Percentiles rank a stretch among this genome's conserved stretches.
Conservation (phyloP, 75 land plant species). For the Adiantum capillusveneris region DNA sequence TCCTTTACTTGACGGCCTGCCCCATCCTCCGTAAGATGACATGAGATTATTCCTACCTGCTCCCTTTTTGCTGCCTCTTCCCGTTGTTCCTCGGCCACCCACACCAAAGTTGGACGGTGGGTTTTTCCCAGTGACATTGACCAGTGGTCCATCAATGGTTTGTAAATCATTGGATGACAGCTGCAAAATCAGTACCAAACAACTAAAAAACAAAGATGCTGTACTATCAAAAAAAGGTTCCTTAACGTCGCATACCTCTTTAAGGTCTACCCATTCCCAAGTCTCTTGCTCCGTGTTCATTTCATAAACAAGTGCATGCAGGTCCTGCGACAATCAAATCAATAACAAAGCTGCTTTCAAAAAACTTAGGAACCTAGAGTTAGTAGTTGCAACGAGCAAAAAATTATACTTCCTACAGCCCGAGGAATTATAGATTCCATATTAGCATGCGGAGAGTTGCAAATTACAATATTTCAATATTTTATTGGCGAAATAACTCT, state of each 20-base stretch:
- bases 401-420: too few relatives aligned
- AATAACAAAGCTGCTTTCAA: too few relatives aligned
- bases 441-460: too few relatives aligned
- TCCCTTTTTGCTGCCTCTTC: slow-evolving; percentile 47
- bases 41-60: slow-evolving; percentile 26
- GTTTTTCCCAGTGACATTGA: slow-evolving; percentile 18
- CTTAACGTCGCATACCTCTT: slow-evolving; percentile 43
- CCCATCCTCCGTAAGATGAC: slow-evolving; percentile 19
- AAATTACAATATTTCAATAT: too few relatives aligned
- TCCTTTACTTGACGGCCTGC: slow-evolving; percentile 14
- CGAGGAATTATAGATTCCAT: too few relatives aligned
- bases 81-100: slow-evolving; percentile 26
- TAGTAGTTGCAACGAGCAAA: too few relatives aligned
- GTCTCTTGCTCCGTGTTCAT: slow-evolving; percentile 59
- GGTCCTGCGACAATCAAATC: slow-evolving; percentile 41
- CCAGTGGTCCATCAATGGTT: neutral
- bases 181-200: neutral
- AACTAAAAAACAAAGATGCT: neutral
- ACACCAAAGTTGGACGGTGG: slow-evolving; percentile 29
- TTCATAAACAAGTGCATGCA: slow-evolving; percentile 79
- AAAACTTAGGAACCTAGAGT: too few relatives aligned
- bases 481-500: too few relatives aligned
- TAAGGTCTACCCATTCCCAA: slow-evolving; percentile 87
- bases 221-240: neutral
- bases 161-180: neutral